A percentile compares a stretch with the other conserved stretches of the same genome.
phyloP scores from a whole-genome alignment of 2,329 filamentous ascomycete species.

The Dryadomyces quercivorus region DNA sequence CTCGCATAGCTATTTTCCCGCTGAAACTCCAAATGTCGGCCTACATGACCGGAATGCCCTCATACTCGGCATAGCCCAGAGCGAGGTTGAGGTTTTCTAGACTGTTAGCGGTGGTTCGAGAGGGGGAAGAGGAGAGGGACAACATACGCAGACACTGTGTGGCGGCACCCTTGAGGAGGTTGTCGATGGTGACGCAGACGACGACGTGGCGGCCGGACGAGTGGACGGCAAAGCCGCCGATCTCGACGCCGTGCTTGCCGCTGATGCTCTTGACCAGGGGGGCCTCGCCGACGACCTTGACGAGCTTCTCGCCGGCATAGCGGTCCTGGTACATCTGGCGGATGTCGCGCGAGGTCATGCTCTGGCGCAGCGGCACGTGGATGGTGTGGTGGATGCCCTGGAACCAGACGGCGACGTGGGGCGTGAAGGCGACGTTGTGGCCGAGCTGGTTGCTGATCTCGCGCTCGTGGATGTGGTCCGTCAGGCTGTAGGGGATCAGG shows the following conservation, averaged over 20 bases:
- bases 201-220: constrained; percentile 81
- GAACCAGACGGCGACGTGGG: constrained; percentile 95
- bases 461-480: constrained; percentile 87
- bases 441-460: constrained; percentile 74
- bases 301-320: constrained; percentile 88
- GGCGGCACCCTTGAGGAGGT: constrained; percentile 82
- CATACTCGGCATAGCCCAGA: constrained; percentile 79
- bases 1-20: background rate
- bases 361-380: constrained; percentile 72
- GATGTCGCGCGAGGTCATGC: constrained; percentile 84
- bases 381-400: constrained; percentile 89
- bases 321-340: constrained; percentile 91
- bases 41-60: constrained; percentile 58
- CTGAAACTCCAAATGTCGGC: background rate
- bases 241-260: constrained; percentile 79
- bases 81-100: constrained; percentile 87
- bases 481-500: constrained; percentile 81
- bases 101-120: constrained; percentile 7
- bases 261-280: constrained; percentile 77
- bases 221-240: constrained; percentile 92
- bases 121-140: constrained; percentile 1
- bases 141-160: constrained; percentile 83
- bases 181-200: constrained; percentile 89
- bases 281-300: constrained; percentile 82
- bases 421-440: constrained; percentile 67